phyloP scores from a whole-genome alignment of 805 yeast species.

The Ogataea naganishii region DNA sequence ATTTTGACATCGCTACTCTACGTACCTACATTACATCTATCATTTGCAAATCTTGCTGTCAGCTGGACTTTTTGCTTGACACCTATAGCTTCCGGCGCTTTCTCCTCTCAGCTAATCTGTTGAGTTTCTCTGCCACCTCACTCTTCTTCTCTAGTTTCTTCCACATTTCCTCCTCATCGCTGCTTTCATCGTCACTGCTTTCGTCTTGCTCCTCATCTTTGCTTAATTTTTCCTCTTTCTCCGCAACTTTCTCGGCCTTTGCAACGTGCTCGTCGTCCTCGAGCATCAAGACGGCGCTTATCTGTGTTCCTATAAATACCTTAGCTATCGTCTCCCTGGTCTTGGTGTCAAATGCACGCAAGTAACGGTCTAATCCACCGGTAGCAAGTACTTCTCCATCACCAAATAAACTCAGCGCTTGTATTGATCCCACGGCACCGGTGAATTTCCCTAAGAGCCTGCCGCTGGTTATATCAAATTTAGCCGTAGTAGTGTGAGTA shows the following conservation, averaged over 20 bases:
- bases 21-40: no score
- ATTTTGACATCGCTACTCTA: no score
- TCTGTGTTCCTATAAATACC: constrained; percentile 68
- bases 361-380: constrained; percentile 85
- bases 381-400: constrained; percentile 45
- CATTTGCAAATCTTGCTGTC: no score
- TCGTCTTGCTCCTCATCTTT: constrained; percentile 22
- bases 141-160: constrained; percentile 14
- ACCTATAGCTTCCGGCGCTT: constrained; percentile 17
- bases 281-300: constrained; percentile 42
- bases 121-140: neutral
- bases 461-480: constrained; percentile 42
- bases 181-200: constrained; percentile 24
- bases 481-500: constrained; percentile 55
- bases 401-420: constrained; percentile 22
- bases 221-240: constrained; percentile 27
- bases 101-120: constrained; percentile 15
- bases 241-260: constrained; percentile 28
- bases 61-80: no score
- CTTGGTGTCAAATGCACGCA: constrained; percentile 62
- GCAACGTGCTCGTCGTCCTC: constrained; percentile 35
- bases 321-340: constrained; percentile 57
- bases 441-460: constrained; percentile 59
- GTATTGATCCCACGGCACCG: constrained; percentile 71
- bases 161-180: constrained; percentile 27